These are phyloP conservation scores for Westerdykella sp. DNA, from an alignment of 2,329 filamentous ascomycete genomes.

Conservation along the genomic window DNA sequence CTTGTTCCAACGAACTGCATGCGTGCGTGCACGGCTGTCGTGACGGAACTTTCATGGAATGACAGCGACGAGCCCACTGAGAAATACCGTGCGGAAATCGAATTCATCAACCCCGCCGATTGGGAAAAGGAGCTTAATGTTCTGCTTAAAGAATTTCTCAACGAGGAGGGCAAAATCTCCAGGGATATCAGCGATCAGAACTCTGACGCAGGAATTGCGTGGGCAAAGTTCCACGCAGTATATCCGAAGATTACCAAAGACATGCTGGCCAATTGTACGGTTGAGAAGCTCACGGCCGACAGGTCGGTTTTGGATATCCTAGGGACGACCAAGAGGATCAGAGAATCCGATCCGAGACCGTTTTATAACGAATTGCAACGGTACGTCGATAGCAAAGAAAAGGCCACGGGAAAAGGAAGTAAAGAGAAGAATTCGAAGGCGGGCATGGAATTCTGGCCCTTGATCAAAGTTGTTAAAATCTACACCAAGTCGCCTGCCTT, in stretches of 20 bases:
- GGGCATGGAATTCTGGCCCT: constrained; percentile 43
- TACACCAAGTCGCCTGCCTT: constrained; percentile 47
- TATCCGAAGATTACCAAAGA: constrained; percentile 42
- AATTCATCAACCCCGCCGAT: constrained; percentile 50
- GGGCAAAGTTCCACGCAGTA: constrained; percentile 48
- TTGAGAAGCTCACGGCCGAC: constrained; percentile 41
- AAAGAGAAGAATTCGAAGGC: constrained; percentile 22
- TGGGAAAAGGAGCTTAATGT: constrained; percentile 50
- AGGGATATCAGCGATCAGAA: constrained; percentile 39
- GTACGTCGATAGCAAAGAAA: constrained; percentile 54
- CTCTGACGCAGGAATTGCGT: constrained; percentile 45
- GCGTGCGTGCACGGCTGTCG: constrained; percentile 56
- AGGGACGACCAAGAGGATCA: constrained; percentile 41
- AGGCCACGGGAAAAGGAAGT: constrained; percentile 25
- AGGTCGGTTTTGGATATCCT: constrained; percentile 40
- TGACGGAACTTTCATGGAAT: constrained; percentile 57
- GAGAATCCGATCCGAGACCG: constrained; percentile 26
- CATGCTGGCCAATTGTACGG: constrained; percentile 28
- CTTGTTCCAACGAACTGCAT: constrained; percentile 53
- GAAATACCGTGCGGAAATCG: constrained; percentile 51
- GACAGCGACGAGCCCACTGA: constrained; percentile 31
- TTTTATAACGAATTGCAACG: constrained; percentile 46
- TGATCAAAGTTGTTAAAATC: constrained; percentile 51
- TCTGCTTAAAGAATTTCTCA: constrained; percentile 46
- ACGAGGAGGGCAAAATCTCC: constrained; percentile 35